phyloP scores from a whole-genome alignment of 371 early-diverging fungal genomes.

The Coemansia sp. region DNA sequence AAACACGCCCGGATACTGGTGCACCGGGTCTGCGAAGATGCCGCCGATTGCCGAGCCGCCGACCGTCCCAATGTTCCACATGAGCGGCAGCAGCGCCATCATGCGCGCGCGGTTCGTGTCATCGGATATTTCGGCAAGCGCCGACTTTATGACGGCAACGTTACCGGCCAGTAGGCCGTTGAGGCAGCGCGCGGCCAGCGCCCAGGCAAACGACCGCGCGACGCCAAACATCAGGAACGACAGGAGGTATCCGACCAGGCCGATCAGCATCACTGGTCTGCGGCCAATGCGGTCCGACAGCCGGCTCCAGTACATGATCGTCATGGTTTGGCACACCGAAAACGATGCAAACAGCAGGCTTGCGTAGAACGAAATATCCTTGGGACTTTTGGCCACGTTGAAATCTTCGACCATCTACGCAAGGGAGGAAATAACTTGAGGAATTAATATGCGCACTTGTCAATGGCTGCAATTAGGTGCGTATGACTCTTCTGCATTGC shows the following conservation, averaged over 20 bases:
- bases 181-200: constrained; percentile 62
- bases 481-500: too few relatives aligned
- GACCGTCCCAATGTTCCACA: constrained; percentile 59
- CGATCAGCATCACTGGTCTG: constrained; percentile 75
- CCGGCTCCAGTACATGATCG: constrained; percentile 64
- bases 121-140: constrained; percentile 84
- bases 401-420: constrained; percentile 63
- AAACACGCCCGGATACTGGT: constrained; percentile 67
- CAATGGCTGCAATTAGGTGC: background rate
- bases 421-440: background rate
- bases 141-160: constrained; percentile 81
- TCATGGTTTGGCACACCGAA: constrained; percentile 61
- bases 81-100: constrained; percentile 59
- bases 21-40: constrained; percentile 72
- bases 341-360: constrained; percentile 65
- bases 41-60: constrained; percentile 82
- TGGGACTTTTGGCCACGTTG: constrained; percentile 54
- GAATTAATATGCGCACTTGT: background rate
- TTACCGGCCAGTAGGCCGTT: constrained; percentile 84
- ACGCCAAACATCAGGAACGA: constrained; percentile 74
- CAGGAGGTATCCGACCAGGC: constrained; percentile 71
- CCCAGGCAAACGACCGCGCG: constrained; percentile 65
- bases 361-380: constrained; percentile 66
- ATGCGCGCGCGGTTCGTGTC: constrained; percentile 68
- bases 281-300: constrained; percentile 78